Conservation (phyloP, 2,329 filamentous ascomycete species). For the Aulographum hederae region DNA sequence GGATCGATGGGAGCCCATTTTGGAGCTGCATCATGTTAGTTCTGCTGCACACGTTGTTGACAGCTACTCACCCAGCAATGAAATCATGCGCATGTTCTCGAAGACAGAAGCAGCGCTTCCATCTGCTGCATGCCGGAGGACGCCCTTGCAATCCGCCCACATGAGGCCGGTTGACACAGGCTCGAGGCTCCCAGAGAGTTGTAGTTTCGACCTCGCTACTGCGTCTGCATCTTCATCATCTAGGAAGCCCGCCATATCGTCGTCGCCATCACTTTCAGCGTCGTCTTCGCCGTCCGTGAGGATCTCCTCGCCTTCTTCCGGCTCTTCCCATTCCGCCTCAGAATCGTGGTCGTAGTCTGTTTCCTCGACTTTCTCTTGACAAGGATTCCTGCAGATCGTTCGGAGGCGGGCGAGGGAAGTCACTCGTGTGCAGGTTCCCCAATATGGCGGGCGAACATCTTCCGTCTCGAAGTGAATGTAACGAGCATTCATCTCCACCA, state of each 20-base stretch:
- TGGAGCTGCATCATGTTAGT: no score
- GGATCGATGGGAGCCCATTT: no score
- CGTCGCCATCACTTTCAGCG: constrained; percentile 53
- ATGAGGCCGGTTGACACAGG: constrained; percentile 67
- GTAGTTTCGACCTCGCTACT: constrained; percentile 33
- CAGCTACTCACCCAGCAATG: no score
- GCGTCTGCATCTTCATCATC: constrained; percentile 61
- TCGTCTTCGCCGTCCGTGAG: constrained; percentile 46
- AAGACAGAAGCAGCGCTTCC: no score
- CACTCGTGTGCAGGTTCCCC: constrained; percentile 50
- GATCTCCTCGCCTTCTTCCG: constrained; percentile 51
- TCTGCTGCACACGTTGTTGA: no score
- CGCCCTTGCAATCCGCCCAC: constrained; percentile 45
- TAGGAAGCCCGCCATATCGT: constrained; percentile 78
- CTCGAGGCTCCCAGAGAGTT: constrained; percentile 43
- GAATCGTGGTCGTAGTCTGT: constrained; percentile 74
- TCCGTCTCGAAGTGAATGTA: constrained; percentile 41
- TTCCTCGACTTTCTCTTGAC: constrained; percentile 35
- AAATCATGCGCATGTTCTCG: no score
- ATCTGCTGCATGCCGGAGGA: constrained; percentile 25
- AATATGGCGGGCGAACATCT: constrained; percentile 49
- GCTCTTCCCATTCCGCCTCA: constrained; percentile 68
- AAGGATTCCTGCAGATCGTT: constrained; percentile 34
- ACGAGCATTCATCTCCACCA: constrained; percentile 44
- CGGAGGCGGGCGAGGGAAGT: constrained; percentile 26